Evolutionary conservation across 1,284 basidiomycete species (phyloP), one percentile per base, ranked within the genome.

Genomic region (Apiotrichum siamense): DNA sequence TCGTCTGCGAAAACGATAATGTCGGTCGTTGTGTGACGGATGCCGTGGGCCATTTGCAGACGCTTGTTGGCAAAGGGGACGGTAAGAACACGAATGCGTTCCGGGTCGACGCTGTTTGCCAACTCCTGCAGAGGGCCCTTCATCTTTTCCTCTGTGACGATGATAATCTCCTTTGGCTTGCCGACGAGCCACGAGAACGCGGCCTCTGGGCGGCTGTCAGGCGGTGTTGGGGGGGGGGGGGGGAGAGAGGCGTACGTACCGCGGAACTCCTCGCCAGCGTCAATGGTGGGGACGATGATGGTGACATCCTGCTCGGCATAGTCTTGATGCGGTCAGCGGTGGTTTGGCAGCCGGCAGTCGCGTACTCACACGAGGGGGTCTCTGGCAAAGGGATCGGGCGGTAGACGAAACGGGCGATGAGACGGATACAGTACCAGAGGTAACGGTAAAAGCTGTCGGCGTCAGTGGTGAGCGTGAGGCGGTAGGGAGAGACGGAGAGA

Each of bases 1-100:
- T 94, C 90, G 68, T 93, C 90, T 4, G 89, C 88, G 63, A 93
- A 93, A n/a, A 93, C 84, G 69, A 93, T 90, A 72, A 94, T 92
- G 68, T 93, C 90, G 2, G 90, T 92, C 0, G 84, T 85, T 24
- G 84, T 85, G 70, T 89, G 84, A 69, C 85, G 85, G 71, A 93
- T 91, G 15, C 89, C 89, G 64, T 92, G 87, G 54, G 82, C 79
- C 89, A 94, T 93, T 74, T 94, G 89, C 25, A 92, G 77, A 13
- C 89, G 84, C 72, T 93, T 93, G 78, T 93, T 93, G 54, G 90
- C 89, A 63, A 85, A 91, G 2, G 88, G 88, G 5, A 93, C 89
- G 17, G 89, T 92, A 48, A 91, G 77, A 36, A 93, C 89, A 41
- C 86, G 83, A 57, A 93, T 92, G 44, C 81, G 81, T 49, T 81